Evolutionary conservation across 129 eudicot genomes (phyloP).

Genomic region (Helichrysum umbraculigerum): DNA sequence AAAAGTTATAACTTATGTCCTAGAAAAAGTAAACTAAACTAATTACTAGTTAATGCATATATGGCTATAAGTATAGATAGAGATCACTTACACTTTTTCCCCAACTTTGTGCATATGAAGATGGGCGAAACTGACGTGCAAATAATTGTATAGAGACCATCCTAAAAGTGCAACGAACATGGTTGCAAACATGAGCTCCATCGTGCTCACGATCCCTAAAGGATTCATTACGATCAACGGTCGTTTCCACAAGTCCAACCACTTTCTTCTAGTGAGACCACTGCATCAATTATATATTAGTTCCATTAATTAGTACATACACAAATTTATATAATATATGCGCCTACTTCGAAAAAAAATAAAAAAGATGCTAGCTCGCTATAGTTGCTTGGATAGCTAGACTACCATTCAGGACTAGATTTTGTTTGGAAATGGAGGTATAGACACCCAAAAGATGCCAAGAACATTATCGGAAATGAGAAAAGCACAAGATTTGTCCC

Average conservation of each 20-base stretch:
- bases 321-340: too few relatives aligned
- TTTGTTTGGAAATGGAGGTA: constrained; percentile 54
- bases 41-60: too few relatives aligned
- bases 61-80: neutral
- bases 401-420: constrained; percentile 41
- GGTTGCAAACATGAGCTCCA: constrained; percentile 54
- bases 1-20: neutral
- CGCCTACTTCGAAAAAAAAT: too few relatives aligned
- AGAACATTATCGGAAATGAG: constrained; percentile 65
- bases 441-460: constrained; percentile 65
- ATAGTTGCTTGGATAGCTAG: neutral
- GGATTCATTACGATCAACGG: constrained; percentile 66
- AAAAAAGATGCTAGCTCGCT: neutral
- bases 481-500: constrained; percentile 71
- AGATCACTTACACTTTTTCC: constrained; percentile 41
- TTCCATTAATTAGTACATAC: neutral
- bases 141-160: constrained; percentile 69
- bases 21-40: too few relatives aligned
- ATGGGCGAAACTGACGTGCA: constrained; percentile 50
- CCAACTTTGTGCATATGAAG: constrained; percentile 44
- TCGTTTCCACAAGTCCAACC: constrained; percentile 41
- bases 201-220: constrained; percentile 53
- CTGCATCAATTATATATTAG: neutral
- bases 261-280: constrained; percentile 11
- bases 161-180: constrained; percentile 55